Percentiles rank a stretch among this genome's conserved stretches.
Conservation (phyloP, 257 asterid genomes). For the Vinca minor region DNA sequence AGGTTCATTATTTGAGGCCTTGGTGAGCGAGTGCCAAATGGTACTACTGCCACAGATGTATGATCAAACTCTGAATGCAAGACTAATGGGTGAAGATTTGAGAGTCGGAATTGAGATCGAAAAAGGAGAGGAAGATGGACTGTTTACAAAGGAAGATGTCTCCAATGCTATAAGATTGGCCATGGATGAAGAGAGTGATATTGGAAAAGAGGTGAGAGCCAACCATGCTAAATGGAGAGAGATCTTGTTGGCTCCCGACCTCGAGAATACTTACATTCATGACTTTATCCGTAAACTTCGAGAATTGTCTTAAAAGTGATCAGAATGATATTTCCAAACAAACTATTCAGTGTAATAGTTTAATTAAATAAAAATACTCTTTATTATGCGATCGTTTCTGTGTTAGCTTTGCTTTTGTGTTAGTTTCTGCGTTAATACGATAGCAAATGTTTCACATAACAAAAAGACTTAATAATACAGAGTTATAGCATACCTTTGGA, state of each 20-base stretch:
- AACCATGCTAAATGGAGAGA: slow-evolving; percentile 25
- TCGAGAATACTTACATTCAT: slow-evolving; percentile 22
- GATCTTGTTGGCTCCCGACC: slow-evolving; percentile 19
- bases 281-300: slow-evolving; percentile 12
- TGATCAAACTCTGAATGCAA: slow-evolving; percentile 26
- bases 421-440: no score
- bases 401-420: no score
- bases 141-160: slow-evolving; percentile 19
- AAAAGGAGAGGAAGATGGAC: slow-evolving; percentile 29
- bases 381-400: no score
- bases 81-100: slow-evolving; percentile 20
- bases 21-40: slow-evolving; percentile 22
- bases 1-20: slow-evolving; percentile 23
- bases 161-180: slow-evolving; percentile 13
- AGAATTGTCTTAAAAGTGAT: no score
- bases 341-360: no score
- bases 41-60: slow-evolving; percentile 26
- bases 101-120: slow-evolving; percentile 29
- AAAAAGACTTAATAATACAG: no score
- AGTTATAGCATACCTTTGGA: no score
- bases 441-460: no score
- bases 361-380: no score
- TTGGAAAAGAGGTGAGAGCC: slow-evolving; percentile 16
- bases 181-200: slow-evolving; percentile 25
- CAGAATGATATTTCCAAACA: no score